Evolutionary conservation across 2,329 filamentous ascomycete species (phyloP).

Genomic region (Fusarium sublunatum): DNA sequence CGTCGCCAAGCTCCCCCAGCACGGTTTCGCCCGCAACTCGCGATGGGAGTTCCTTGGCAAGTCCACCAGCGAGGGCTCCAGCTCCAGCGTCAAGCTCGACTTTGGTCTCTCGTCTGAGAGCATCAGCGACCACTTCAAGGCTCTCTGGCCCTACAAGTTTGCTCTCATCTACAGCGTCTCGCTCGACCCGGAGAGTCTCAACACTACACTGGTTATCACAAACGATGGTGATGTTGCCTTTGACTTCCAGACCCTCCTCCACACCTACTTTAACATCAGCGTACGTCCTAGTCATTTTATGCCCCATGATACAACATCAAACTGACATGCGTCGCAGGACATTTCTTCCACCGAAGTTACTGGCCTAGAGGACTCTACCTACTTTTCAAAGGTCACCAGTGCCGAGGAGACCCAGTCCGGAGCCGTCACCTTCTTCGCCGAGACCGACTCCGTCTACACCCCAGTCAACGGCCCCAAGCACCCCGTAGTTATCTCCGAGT

Average conservation of each 20-base stretch:
- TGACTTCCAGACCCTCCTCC: conserved; percentile 91
- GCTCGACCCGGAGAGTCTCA: conserved; percentile 77
- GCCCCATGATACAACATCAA: not conserved
- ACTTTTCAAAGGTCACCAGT: conserved; percentile 84
- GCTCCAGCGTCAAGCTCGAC: conserved; percentile 86
- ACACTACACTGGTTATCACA: conserved; percentile 85
- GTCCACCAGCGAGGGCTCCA: conserved; percentile 67
- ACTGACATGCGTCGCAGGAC: conserved; percentile 66
- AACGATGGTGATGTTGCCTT: conserved; percentile 87
- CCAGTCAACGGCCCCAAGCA: conserved; percentile 70
- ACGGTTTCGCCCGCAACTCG: conserved; percentile 91
- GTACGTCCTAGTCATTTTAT: conserved; percentile 62
- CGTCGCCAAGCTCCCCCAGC: conserved; percentile 86
- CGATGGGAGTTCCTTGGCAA: conserved; percentile 96
- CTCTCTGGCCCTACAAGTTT: conserved; percentile 88
- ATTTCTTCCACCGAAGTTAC: conserved; percentile 78
- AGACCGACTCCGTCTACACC: conserved; percentile 91
- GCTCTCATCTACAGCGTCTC: conserved; percentile 94
- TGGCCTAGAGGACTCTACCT: conserved; percentile 80
- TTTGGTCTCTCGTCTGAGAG: conserved; percentile 86
- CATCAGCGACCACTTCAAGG: conserved; percentile 74
- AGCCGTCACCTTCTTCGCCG: conserved; percentile 75
- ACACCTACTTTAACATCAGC: conserved; percentile 86
- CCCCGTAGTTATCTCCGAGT: conserved; percentile 70
- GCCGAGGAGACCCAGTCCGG: conserved; percentile 73